Evolutionary conservation across 116 monocot species (phyloP), one percentile per base, ranked within the genome.

Genomic region (Cymodocea nodosa): DNA sequence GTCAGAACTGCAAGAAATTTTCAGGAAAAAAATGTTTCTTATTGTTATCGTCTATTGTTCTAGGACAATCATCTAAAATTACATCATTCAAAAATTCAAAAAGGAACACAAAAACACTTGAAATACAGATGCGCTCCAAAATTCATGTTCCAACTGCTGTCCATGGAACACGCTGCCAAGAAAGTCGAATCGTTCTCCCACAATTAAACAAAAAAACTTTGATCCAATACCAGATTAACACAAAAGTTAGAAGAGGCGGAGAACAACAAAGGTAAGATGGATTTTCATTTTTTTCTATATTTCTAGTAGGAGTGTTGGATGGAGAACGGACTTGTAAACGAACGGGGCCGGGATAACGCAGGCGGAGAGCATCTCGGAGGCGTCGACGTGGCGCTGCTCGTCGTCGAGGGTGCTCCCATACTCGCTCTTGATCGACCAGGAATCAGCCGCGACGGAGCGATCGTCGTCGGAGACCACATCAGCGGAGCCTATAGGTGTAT

Each of bases 371-470:
- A 80, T 80, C 60, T 92, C 94, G 39, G 78, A 68, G 15, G 94
- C 88, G 53, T 93, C 93, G 30, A 78, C 93, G 65, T 94, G 87
- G 34, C 94, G 80, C 81, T 94, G 94, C 4, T 94, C 94, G 66
- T 94, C 94, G 54, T 94, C 94, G 51, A 94, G 81, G 16, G 94
- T 80, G 82, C 93, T 86, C 0, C 89, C 93, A 78, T 93, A 93
- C 14, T 93, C 93, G 78, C 93, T 93, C 82, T 86, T 89, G 61
- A 93, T 76, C 23, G 93, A 93, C 93, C 93, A 93, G 20, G 94
- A 94, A 68, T 94, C 90, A 23, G 94, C 94, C 15, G 94, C 90
- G 35, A 94, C 83, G 22, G 94, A 94, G 55, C 94, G 80, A 49
- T 94, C 94, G 79, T 94, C 94, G 77, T 94, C 94, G 65, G 90